Percentiles rank a stretch among this genome's conserved stretches.
Conservation (phyloP, 106 monocot species). For the Apostasia ramifera region DNA sequence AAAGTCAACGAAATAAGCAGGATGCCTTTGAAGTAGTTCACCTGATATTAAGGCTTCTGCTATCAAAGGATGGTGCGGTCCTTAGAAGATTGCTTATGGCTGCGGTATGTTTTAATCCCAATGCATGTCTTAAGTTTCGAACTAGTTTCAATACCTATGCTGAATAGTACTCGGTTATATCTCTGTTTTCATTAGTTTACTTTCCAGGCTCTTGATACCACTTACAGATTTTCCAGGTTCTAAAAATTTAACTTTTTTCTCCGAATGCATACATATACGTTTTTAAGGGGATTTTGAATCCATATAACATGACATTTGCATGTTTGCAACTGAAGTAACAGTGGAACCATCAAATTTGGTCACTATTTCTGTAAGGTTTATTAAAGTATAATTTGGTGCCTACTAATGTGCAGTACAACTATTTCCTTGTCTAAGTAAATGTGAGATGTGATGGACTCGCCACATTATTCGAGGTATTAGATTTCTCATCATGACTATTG, state of each 20-base stretch:
- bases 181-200: not conserved
- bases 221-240: not conserved
- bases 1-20: not conserved
- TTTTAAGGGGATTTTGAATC: not conserved
- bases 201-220: not conserved
- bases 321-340: no score
- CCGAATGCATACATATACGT: not conserved
- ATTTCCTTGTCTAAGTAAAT: no score
- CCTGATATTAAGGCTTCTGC: slow-evolving; percentile 47
- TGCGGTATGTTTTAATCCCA: slow-evolving; percentile 35
- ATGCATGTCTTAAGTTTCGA: not conserved
- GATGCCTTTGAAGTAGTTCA: slow-evolving; percentile 26
- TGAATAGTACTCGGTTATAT: not conserved
- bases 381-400: no score
- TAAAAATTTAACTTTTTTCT: not conserved
- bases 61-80: slow-evolving; percentile 68
- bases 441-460: no score
- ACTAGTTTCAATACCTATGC: no score
- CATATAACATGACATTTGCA: no score
- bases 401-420: no score
- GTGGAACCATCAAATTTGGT: no score
- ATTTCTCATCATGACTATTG: no score
- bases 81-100: slow-evolving; percentile 71
- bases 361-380: no score
- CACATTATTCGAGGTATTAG: no score